A percentile compares a stretch with the other conserved stretches of the same genome.
These are phyloP conservation scores for Tolypocladium nubicola DNA, from an alignment of 2,329 filamentous ascomycete genomes.

Conservation along the genomic window DNA sequence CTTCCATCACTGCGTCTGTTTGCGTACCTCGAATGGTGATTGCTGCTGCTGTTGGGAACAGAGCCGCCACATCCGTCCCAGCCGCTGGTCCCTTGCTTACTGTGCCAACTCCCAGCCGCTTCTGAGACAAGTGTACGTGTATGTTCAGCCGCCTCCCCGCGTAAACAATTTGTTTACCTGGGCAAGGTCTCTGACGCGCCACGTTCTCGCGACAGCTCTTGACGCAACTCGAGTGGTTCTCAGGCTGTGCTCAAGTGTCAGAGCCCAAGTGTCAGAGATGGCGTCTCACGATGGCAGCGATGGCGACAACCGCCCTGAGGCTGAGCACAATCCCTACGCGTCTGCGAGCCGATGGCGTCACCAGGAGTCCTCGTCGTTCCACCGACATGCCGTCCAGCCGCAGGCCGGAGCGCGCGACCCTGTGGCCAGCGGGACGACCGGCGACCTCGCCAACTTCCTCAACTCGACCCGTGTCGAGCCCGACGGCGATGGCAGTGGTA, in stretches of 20 bases:
- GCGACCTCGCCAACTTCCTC: constrained; percentile 44
- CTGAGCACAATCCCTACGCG: constrained; percentile 39
- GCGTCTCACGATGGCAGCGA: neutral
- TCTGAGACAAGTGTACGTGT: neutral
- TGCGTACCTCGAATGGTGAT: neutral
- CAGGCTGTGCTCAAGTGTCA: neutral
- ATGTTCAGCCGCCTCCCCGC: neutral
- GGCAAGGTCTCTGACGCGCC: neutral
- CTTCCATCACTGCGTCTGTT: neutral
- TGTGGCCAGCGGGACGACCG: constrained; percentile 28
- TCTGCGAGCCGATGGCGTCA: constrained; percentile 52
- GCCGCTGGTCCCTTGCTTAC: neutral
- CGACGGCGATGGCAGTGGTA: constrained; percentile 16
- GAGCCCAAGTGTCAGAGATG: neutral
- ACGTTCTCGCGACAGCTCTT: neutral
- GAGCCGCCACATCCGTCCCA: neutral
- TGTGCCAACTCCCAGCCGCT: neutral
- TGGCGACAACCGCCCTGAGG: neutral
- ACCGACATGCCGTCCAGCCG: constrained; percentile 31
- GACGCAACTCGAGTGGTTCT: neutral
- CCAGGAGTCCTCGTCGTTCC: constrained; percentile 49
- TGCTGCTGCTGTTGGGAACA: neutral
- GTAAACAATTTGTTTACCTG: neutral
- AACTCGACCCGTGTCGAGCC: constrained; percentile 42
- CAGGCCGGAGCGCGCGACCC: constrained; percentile 18